Evolutionary conservation across 2,329 filamentous ascomycete species (phyloP).

Genomic region (Tolypocladium ophioglossoides): DNA sequence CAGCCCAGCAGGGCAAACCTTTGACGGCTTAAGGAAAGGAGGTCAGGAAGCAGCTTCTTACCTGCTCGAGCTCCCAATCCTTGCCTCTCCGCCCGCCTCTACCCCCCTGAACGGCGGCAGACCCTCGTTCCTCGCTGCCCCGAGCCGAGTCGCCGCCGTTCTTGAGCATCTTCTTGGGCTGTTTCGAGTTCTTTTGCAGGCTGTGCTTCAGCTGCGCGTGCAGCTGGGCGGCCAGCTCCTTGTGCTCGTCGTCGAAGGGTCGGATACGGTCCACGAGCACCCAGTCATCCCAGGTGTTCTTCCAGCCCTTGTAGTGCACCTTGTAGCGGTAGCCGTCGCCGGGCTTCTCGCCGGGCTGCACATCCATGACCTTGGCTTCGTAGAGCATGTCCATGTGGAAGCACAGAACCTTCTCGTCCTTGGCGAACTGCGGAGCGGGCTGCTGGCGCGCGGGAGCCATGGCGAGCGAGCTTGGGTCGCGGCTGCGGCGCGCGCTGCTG

Average conservation of each 20-base stretch:
- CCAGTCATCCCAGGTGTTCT: constrained; percentile 99
- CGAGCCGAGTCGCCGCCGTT: constrained; percentile 41
- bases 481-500: background rate
- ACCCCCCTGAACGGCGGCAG: constrained; percentile 46
- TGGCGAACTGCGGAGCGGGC: constrained; percentile 41
- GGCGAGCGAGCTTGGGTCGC: constrained; percentile 2
- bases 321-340: constrained; percentile 71
- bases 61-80: constrained; percentile 76
- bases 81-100: constrained; percentile 64
- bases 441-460: constrained; percentile 34
- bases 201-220: constrained; percentile 56
- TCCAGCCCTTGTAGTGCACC: constrained; percentile 99
- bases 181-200: constrained; percentile 42
- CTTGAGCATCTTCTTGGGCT: constrained; percentile 35
- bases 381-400: constrained; percentile 97
- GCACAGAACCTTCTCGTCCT: constrained; percentile 91
- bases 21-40: background rate
- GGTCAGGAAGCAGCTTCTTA: constrained; percentile 28
- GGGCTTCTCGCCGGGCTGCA: constrained; percentile 57
- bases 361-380: constrained; percentile 89
- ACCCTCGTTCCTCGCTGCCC: constrained; percentile 68
- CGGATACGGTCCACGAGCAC: constrained; percentile 86
- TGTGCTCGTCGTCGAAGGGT: constrained; percentile 92
- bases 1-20: background rate
- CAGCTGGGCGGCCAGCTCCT: constrained; percentile 70